Evolutionary conservation across 1,139 yeast species (phyloP).

Genomic region (Sugiyamaella japonica): DNA sequence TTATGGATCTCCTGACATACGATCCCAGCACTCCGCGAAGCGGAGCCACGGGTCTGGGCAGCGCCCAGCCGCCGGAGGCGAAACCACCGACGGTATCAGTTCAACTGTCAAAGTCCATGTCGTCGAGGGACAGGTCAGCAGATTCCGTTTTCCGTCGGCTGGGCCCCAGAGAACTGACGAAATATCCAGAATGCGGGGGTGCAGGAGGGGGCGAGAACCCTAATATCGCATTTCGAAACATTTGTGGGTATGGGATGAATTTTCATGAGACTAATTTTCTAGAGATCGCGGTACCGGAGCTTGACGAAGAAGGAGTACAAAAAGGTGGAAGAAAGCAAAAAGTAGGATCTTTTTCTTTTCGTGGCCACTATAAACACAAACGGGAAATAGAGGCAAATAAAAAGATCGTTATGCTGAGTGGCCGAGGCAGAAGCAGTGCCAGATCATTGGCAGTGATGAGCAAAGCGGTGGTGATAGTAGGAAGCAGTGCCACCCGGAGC

Average conservation of each 20-base stretch:
- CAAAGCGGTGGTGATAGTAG: constrained; percentile 6
- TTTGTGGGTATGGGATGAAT: constrained; percentile 2
- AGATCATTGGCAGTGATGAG: constrained; percentile 18
- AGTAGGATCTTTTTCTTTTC: background rate
- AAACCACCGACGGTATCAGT: no score
- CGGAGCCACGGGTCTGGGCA: no score
- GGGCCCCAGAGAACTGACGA: no score
- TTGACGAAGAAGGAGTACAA: background rate
- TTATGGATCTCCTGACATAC: no score
- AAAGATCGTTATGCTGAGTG: background rate
- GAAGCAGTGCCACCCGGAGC: background rate
- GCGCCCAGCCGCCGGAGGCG: no score
- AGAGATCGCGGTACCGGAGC: background rate
- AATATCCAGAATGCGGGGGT: background rate
- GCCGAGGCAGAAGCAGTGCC: constrained; percentile 8
- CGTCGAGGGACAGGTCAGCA: no score
- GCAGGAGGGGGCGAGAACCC: background rate
- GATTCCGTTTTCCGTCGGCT: no score
- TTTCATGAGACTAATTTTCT: constrained; percentile 2
- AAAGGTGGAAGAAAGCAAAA: background rate
- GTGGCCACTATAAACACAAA: no score
- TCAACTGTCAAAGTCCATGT: no score
- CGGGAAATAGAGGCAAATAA: background rate
- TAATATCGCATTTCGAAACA: background rate
- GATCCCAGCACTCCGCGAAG: no score